Evolutionary conservation across 345 rosid genomes (phyloP).

Genomic region (Citrus mangshanensis): DNA sequence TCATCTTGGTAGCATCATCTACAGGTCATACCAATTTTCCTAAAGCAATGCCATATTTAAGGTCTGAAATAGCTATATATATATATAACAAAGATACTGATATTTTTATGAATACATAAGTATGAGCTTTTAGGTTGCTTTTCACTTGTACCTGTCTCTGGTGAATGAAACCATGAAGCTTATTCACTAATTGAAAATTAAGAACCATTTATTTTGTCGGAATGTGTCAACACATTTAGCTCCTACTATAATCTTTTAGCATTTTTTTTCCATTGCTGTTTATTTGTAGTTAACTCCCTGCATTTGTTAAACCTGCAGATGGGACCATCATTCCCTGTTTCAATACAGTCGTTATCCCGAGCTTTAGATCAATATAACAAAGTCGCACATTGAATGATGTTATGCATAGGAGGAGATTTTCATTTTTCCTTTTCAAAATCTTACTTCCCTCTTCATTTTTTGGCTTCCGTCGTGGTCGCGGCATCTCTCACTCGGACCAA

Average conservation of each 20-base stretch:
- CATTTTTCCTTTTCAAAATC: not conserved
- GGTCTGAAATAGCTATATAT: not conserved
- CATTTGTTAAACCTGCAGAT: constrained; percentile 53
- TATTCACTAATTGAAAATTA: not conserved
- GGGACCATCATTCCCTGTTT: constrained; percentile 78
- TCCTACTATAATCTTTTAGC: not conserved
- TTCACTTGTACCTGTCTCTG: not conserved
- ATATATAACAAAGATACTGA: not conserved
- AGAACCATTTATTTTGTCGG: not conserved
- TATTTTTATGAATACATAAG: not conserved
- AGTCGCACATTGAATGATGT: constrained; percentile 38
- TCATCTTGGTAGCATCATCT: not conserved
- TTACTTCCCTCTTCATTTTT: not conserved
- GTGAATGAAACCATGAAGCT: not conserved
- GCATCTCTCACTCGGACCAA: not conserved
- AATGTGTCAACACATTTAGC: not conserved
- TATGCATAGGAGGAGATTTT: not conserved
- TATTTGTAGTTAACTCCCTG: not conserved
- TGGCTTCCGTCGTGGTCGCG: not conserved
- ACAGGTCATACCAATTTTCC: not conserved
- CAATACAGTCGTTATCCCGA: constrained; percentile 90
- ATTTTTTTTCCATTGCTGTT: not conserved
- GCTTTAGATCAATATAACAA: constrained; percentile 81
- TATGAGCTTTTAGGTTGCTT: not conserved
- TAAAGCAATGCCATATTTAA: not conserved